These are phyloP conservation scores for Beauveria asiatica DNA, from an alignment of 2,329 filamentous ascomycete genomes.

Conservation along the genomic window DNA sequence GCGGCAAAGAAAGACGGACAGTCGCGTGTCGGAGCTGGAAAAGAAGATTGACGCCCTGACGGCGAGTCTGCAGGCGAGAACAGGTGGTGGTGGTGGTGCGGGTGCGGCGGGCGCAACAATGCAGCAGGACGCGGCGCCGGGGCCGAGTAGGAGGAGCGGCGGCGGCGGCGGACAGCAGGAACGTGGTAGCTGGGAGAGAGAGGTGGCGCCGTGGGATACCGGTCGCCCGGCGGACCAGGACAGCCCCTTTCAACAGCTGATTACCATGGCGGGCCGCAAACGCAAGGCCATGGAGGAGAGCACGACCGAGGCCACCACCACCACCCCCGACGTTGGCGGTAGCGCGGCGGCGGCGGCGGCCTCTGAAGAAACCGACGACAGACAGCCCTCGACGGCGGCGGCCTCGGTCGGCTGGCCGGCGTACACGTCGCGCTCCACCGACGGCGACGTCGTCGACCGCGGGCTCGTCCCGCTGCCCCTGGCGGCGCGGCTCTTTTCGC, in stretches of 20 bases:
- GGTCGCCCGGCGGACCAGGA: not conserved
- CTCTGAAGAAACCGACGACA: not conserved
- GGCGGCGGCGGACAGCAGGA: not conserved
- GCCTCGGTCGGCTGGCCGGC: slow-evolving; percentile 14
- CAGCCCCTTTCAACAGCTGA: slow-evolving; percentile 8
- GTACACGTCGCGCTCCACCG: slow-evolving; percentile 18
- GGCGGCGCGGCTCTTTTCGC: slow-evolving; percentile 46
- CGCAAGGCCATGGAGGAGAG: slow-evolving; percentile 18
- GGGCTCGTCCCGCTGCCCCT: slow-evolving; percentile 48
- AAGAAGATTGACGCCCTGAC: slow-evolving; percentile 87
- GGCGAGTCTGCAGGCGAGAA: slow-evolving; percentile 59
- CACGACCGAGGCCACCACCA: not conserved
- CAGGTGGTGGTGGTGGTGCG: slow-evolving; percentile 8
- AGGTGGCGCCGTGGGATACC: not conserved
- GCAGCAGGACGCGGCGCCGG: not conserved
- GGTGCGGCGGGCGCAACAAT: not conserved
- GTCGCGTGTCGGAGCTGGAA: slow-evolving; percentile 79
- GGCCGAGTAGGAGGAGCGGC: not conserved
- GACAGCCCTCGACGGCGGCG: slow-evolving; percentile 3
- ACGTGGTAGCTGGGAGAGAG: slow-evolving; percentile 1
- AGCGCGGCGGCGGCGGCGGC: not conserved
- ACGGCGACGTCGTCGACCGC: slow-evolving; percentile 47
- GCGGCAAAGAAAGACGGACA: slow-evolving; percentile 87
- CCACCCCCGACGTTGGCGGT: too few relatives aligned
- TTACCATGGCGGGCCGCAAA: slow-evolving; percentile 21